These are phyloP conservation scores for Fraxinus greggii DNA, from an alignment of 305 asterid species.

Conservation along the genomic window DNA sequence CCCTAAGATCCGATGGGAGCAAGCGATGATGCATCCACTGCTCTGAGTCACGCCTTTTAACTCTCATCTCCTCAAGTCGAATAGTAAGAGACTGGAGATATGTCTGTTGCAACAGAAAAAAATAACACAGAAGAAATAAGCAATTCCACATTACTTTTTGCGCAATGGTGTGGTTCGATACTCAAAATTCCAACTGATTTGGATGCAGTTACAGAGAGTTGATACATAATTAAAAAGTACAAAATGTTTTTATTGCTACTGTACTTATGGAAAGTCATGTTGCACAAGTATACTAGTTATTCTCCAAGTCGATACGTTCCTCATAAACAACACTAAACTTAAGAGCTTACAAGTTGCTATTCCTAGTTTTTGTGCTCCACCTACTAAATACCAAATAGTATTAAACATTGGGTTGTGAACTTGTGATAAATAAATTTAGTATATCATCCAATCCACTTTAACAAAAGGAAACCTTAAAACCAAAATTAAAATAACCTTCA, in stretches of 20 bases:
- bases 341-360: neutral
- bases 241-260: neutral
- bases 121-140: conserved; percentile 14
- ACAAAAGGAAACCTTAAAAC: neutral
- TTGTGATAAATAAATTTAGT: neutral
- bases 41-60: conserved; percentile 98
- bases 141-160: neutral
- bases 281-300: neutral
- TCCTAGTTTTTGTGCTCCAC: neutral
- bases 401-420: neutral
- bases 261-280: neutral
- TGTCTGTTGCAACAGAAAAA: conserved; percentile 58
- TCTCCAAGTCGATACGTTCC: neutral
- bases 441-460: neutral
- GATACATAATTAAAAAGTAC: neutral
- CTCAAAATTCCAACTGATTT: conserved; percentile 7
- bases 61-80: conserved; percentile 99
- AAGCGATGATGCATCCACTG: conserved; percentile 99
- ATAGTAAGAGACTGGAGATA: conserved; percentile 98
- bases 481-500: neutral
- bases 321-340: neutral
- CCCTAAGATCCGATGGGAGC: conserved; percentile 92
- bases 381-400: neutral
- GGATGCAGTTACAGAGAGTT: neutral
- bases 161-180: neutral